These are phyloP conservation scores for Entomortierella chlamydospora DNA, from an alignment of 192 early-diverging fungal species.

Conservation along the genomic window DNA sequence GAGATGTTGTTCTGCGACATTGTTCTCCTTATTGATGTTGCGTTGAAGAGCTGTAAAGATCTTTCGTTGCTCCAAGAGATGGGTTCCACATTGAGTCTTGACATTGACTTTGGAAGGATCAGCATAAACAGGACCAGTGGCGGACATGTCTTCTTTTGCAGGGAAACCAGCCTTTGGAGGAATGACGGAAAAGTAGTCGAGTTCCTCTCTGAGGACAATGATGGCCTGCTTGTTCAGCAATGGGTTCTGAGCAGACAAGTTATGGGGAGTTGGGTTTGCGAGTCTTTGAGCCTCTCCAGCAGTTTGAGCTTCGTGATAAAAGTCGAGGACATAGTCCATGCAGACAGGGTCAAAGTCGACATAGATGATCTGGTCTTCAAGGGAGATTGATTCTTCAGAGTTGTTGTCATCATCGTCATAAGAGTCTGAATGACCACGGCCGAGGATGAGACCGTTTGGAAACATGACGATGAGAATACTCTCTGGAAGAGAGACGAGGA, in stretches of 20 bases:
- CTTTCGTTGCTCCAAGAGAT: slow-evolving; percentile 73
- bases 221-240: slow-evolving; percentile 70
- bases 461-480: slow-evolving; percentile 73
- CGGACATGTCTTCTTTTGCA: slow-evolving; percentile 36
- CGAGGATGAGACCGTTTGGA: slow-evolving; percentile 66
- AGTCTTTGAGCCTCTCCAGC: slow-evolving; percentile 40
- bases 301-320: slow-evolving; percentile 58
- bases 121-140: slow-evolving; percentile 29
- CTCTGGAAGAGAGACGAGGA: slow-evolving; percentile 67
- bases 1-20: slow-evolving; percentile 79
- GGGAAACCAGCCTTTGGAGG: slow-evolving; percentile 52
- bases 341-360: slow-evolving; percentile 69
- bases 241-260: slow-evolving; percentile 57
- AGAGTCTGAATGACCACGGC: slow-evolving; percentile 32
- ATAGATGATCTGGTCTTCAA: slow-evolving; percentile 64
- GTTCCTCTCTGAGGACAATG: slow-evolving; percentile 81
- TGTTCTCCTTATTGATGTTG: slow-evolving; percentile 76
- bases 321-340: slow-evolving; percentile 64
- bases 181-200: slow-evolving; percentile 81
- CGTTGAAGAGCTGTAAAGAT: slow-evolving; percentile 82
- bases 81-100: slow-evolving; percentile 71
- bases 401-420: slow-evolving; percentile 57
- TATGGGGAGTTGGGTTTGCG: slow-evolving; percentile 27
- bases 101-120: slow-evolving; percentile 44
- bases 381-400: slow-evolving; percentile 46